Evolutionary conservation across 352 stramenopile genomes (phyloP).

Genomic region (Phytopythium litorale): DNA sequence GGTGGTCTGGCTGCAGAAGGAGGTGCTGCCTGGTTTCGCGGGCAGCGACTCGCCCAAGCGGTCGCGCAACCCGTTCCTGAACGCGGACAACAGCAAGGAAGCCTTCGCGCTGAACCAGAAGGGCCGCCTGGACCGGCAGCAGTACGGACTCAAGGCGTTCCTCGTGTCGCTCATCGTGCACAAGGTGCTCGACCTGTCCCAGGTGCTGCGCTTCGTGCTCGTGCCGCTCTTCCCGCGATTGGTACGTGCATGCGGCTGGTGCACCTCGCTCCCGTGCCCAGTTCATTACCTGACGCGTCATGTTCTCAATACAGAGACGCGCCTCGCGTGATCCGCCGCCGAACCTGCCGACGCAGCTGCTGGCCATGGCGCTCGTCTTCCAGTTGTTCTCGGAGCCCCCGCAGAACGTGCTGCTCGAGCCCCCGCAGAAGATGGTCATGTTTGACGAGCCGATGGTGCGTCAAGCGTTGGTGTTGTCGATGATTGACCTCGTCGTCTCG

Average conservation of each 20-base stretch:
- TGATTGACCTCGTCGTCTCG: conserved; percentile 7
- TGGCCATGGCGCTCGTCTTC: conserved; percentile 82
- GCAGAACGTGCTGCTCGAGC: conserved; percentile 71
- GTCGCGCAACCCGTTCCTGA: conserved; percentile 82
- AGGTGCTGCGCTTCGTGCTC: conserved; percentile 81
- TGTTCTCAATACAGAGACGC: conserved; percentile 30
- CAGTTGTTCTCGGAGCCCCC: conserved; percentile 83
- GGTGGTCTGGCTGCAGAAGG: conserved; percentile 83
- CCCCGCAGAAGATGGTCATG: conserved; percentile 69
- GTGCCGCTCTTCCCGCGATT: conserved; percentile 77
- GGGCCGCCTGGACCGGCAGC: conserved; percentile 72
- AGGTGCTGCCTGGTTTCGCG: conserved; percentile 78
- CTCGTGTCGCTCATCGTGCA: conserved; percentile 77
- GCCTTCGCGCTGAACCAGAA: conserved; percentile 81
- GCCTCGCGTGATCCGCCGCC: conserved; percentile 67
- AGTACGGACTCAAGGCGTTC: conserved; percentile 86
- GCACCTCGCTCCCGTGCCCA: no score
- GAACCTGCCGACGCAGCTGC: conserved; percentile 73
- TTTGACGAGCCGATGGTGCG: conserved; percentile 86
- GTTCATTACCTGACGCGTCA: neutral
- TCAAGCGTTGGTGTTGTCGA: conserved; percentile 1
- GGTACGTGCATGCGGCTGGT: conserved; percentile 19
- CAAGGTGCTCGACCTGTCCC: conserved; percentile 81
- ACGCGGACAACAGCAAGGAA: conserved; percentile 76
- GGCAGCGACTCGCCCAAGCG: conserved; percentile 73